Evolutionary conservation across 75 land plant species (phyloP).

Genomic region (Azolla pinnata): DNA sequence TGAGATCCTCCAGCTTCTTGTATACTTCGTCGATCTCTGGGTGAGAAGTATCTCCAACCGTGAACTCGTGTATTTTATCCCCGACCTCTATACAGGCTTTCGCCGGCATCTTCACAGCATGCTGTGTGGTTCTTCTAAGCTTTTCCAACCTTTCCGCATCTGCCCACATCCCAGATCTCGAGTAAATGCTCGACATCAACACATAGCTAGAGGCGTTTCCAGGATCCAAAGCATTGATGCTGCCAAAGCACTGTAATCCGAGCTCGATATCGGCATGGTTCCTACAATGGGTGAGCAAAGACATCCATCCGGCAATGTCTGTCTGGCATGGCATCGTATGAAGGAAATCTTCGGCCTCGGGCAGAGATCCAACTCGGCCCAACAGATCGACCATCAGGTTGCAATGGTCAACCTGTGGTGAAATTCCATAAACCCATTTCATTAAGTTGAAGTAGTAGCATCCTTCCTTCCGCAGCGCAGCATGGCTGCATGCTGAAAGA

Average conservation of each 20-base stretch:
- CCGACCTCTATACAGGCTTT: slow-evolving; percentile 23
- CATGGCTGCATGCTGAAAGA: slow-evolving; percentile 58
- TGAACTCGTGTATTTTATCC: slow-evolving; percentile 32
- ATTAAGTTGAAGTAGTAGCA: slow-evolving; percentile 35
- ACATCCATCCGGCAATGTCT: slow-evolving; percentile 55
- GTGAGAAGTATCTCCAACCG: slow-evolving; percentile 39
- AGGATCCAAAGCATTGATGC: slow-evolving; percentile 17
- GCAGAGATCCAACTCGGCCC: slow-evolving; percentile 50
- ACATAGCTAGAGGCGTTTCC: not conserved
- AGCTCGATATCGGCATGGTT: slow-evolving; percentile 38
- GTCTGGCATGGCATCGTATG: slow-evolving; percentile 50
- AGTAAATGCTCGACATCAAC: slow-evolving; percentile 3
- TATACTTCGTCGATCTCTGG: slow-evolving; percentile 25
- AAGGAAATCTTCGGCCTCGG: slow-evolving; percentile 41
- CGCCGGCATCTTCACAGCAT: not conserved
- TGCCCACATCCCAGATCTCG: slow-evolving; percentile 1
- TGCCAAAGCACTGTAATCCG: slow-evolving; percentile 37
- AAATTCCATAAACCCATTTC: slow-evolving; percentile 20
- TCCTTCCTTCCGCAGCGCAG: slow-evolving; percentile 54
- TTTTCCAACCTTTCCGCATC: too few species aligned
- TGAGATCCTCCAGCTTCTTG: slow-evolving; percentile 18
- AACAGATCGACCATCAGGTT: slow-evolving; percentile 54
- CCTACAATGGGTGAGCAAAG: slow-evolving; percentile 48
- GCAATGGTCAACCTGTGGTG: slow-evolving; percentile 53
- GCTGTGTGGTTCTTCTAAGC: too few species aligned